Conservation (phyloP, 2,329 filamentous ascomycete genomes). For the Xylariales sp. region DNA sequence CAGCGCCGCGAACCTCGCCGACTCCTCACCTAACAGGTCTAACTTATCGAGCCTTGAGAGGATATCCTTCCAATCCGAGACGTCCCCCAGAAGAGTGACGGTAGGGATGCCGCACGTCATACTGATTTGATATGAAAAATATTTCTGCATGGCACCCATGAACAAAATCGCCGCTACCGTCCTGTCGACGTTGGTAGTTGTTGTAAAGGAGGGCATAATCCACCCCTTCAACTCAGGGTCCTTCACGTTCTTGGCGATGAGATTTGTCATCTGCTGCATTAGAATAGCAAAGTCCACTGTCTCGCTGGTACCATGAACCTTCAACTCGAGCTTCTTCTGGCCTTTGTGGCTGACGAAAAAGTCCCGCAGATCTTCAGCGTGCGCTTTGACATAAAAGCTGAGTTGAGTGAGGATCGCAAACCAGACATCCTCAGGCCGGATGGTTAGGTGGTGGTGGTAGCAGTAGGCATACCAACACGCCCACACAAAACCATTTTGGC, state of each 20-base stretch:
- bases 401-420: constrained; percentile 45
- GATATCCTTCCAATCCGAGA: constrained; percentile 37
- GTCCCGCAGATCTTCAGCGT: constrained; percentile 38
- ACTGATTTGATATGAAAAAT: constrained; percentile 38
- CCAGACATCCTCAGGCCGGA: too few species aligned
- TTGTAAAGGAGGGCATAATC: constrained; percentile 42
- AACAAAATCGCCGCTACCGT: constrained; percentile 40
- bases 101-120: constrained; percentile 51
- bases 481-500: constrained; percentile 31
- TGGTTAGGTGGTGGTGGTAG: constrained; percentile 40
- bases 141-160: constrained; percentile 47
- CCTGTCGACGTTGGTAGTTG: constrained; percentile 39
- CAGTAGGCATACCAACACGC: constrained; percentile 35
- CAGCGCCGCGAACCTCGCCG: background rate
- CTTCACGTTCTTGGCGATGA: too few species aligned
- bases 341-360: constrained; percentile 38
- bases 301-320: too few species aligned
- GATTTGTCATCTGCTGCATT: too few species aligned
- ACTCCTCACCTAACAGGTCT: constrained; percentile 23
- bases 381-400: constrained; percentile 38
- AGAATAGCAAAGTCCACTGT: too few species aligned
- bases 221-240: too few species aligned
- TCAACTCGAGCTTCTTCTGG: constrained; percentile 17
- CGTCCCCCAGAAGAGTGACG: constrained; percentile 45
- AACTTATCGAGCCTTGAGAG: constrained; percentile 30